A percentile compares a stretch with the other conserved stretches of the same genome.
Conservation (phyloP, 148 eudicot species). For the Simmondsia chinensis region DNA sequence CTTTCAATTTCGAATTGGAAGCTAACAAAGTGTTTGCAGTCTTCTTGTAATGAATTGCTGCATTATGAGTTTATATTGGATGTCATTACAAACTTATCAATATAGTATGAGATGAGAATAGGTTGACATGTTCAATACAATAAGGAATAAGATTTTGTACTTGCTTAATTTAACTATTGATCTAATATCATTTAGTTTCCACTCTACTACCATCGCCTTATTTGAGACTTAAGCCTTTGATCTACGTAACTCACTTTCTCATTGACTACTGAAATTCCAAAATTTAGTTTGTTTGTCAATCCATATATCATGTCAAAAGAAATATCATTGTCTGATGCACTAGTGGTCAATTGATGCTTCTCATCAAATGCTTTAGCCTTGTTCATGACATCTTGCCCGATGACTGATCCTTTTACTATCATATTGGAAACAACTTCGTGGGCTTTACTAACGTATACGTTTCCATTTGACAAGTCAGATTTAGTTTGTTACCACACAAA, state of each 20-base stretch:
- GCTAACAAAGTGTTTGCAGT: too few relatives aligned
- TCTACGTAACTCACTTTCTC: conserved; percentile 94
- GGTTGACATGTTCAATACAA: too few relatives aligned
- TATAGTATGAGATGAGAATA: too few relatives aligned
- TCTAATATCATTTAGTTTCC: conserved; percentile 77
- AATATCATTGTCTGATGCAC: conserved; percentile 72
- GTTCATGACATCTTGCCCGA: conserved; percentile 77
- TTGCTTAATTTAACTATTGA: conserved; percentile 96
- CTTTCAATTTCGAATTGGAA: too few relatives aligned
- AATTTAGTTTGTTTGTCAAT: conserved; percentile 67
- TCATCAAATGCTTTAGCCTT: conserved; percentile 96
- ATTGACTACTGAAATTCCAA: conserved; percentile 89
- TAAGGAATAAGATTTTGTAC: conserved; percentile 24
- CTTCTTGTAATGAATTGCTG: too few relatives aligned
- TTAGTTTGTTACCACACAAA: conserved; percentile 26
- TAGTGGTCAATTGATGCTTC: conserved; percentile 79
- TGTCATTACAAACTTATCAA: too few relatives aligned
- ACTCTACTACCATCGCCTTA: conserved; percentile 94
- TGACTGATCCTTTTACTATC: conserved; percentile 88
- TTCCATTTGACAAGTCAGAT: conserved; percentile 44
- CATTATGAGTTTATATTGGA: too few relatives aligned
- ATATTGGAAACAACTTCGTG: conserved; percentile 91
- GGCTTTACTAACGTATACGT: conserved; percentile 68
- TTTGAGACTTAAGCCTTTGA: conserved; percentile 89
- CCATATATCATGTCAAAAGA: conserved; percentile 85